Evolutionary conservation across 2,329 filamentous ascomycete species (phyloP).

Genomic region (Pyrenophora tritici-repentis): DNA sequence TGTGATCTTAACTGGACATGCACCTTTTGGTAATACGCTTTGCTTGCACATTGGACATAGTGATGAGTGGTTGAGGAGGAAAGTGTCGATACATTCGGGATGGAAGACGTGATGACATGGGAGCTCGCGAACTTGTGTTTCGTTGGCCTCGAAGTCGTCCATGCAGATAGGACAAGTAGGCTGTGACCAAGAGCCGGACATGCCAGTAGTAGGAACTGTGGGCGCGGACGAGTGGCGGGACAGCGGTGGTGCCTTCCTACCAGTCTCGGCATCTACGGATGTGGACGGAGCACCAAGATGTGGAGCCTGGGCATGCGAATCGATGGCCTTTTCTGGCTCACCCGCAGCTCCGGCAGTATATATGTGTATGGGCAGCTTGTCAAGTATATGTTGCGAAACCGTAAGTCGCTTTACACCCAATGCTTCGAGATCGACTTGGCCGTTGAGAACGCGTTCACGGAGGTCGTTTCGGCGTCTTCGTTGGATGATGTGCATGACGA

Average conservation of each 20-base stretch:
- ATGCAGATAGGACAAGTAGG: slow-evolving; percentile 89
- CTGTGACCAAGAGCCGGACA: slow-evolving; percentile 63
- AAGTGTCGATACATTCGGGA: slow-evolving; percentile 86
- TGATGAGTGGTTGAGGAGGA: slow-evolving; percentile 76
- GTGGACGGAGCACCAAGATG: slow-evolving; percentile 11
- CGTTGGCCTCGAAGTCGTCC: slow-evolving; percentile 72
- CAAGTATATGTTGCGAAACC: slow-evolving; percentile 72
- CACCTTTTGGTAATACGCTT: slow-evolving; percentile 73
- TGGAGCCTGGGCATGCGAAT: slow-evolving; percentile 14
- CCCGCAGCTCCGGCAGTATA: slow-evolving; percentile 57
- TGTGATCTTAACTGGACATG: slow-evolving; percentile 59
- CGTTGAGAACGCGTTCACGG: slow-evolving; percentile 70
- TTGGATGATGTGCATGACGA: slow-evolving; percentile 78
- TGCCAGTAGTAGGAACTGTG: slow-evolving; percentile 9
- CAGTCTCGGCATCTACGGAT: slow-evolving; percentile 21
- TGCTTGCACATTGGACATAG: slow-evolving; percentile 91
- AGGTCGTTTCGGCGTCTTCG: slow-evolving; percentile 70
- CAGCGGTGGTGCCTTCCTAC: slow-evolving; percentile 17
- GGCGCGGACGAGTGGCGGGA: slow-evolving; percentile 28
- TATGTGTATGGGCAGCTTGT: slow-evolving; percentile 76
- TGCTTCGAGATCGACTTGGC: slow-evolving; percentile 84
- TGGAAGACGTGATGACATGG: slow-evolving; percentile 94
- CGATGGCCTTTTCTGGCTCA: slow-evolving; percentile 24
- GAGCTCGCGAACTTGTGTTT: slow-evolving; percentile 79
- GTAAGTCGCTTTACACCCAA: slow-evolving; percentile 82